Evolutionary conservation across 2,329 filamentous ascomycete species (phyloP).

Genomic region (Trichoderma koningiopsis): DNA sequence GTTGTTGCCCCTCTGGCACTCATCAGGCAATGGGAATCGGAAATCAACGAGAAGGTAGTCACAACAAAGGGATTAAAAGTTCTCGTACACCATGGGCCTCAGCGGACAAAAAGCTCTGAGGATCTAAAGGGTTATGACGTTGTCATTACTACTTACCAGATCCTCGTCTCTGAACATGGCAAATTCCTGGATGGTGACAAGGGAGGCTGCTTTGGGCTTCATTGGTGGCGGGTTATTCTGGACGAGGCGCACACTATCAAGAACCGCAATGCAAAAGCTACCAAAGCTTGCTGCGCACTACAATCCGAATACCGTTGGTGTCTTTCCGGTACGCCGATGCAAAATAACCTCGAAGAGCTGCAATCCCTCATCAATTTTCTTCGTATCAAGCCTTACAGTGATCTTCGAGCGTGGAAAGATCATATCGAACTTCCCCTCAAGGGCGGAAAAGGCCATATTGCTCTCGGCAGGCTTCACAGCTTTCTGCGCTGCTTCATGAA

Average conservation of each 20-base stretch:
- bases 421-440: constrained; percentile 90
- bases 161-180: constrained; percentile 86
- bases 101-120: constrained; percentile 74
- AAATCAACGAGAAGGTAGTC: constrained; percentile 81
- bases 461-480: constrained; percentile 81
- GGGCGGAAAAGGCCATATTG: constrained; percentile 83
- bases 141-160: constrained; percentile 96
- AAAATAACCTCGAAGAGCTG: constrained; percentile 96
- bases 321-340: constrained; percentile 93
- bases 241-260: constrained; percentile 99
- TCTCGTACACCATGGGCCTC: constrained; percentile 86
- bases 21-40: constrained; percentile 95
- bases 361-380: constrained; percentile 93
- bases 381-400: constrained; percentile 86
- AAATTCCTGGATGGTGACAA: constrained; percentile 67
- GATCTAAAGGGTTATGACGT: constrained; percentile 87
- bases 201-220: constrained; percentile 82
- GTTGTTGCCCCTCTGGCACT: constrained; percentile 91
- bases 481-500: constrained; percentile 96
- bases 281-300: constrained; percentile 86
- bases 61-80: constrained; percentile 73
- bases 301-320: constrained; percentile 92
- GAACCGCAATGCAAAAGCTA: constrained; percentile 94
- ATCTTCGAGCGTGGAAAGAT: constrained; percentile 84
- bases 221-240: constrained; percentile 94